Evolutionary conservation across 2,329 filamentous ascomycete genomes (phyloP), one percentile per base, ranked within the genome.

Genomic region (Neocatenulostroma microsporum): DNA sequence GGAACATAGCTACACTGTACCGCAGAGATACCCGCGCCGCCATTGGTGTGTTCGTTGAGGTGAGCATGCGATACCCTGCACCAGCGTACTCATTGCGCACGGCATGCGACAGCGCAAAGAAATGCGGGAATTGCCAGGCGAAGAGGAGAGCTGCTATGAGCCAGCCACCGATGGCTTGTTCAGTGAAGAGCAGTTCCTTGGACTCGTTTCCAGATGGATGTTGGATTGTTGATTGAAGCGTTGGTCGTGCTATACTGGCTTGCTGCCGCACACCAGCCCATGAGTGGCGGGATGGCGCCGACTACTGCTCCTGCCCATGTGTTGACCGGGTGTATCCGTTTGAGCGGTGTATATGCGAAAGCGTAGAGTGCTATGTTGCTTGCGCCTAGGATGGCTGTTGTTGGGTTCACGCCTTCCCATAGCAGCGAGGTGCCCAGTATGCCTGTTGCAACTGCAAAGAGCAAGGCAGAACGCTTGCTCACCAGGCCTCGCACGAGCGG

Each of bases 41-140:
- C 53, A 81, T 76, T 0, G 80, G 78, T 0, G 88, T 85, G 57
- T 96, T 89, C 5, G 82, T 80, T 80, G 88, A 96, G 31, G 75
- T 77, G 3, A 96, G 70, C 91, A 81, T 81, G 41, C 70, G 66
- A 54, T 80, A 79, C 1, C 77, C 77, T 0, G 77, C 77, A 21
- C 64, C 62, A 47, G 79, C 81, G 69, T 98, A 98, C 60, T 98
- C 91, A 7, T 93, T 80, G 14, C 86, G 74, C 42, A 96, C 94
- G 3, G 76, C 71, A 76, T 89, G 93, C 30, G 84, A 88, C 15
- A 98, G 71, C 1, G 88, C 82, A 73, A 95, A 96, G 68, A 98
- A 98, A 64, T 98, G 91, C 3, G 91, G 87, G 56, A 98, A 96
- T 58, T 98, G 89, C 91, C 91, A 98, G 10, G 87, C 82, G 49